phyloP scores from a whole-genome alignment of 140 eudicot genomes.

The Anethum foeniculum region DNA sequence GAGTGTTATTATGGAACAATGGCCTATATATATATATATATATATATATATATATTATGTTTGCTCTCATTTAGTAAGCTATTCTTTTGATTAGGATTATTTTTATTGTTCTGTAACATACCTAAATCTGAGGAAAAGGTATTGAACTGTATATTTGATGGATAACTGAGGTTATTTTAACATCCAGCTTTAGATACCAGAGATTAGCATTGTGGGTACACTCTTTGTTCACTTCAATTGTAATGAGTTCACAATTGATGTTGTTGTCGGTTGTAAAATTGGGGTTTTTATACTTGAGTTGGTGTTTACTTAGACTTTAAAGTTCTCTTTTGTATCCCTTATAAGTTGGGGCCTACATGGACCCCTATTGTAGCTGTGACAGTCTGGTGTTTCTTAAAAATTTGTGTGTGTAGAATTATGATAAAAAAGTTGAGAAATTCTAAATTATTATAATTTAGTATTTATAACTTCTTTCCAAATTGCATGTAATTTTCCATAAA shows the following conservation, averaged over 20 bases:
- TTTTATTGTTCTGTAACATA: neutral
- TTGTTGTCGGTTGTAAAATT: neutral
- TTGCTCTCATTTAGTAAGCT: neutral
- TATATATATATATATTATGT: no score
- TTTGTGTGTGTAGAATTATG: neutral
- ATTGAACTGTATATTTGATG: neutral
- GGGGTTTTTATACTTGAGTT: neutral
- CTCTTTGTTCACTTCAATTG: neutral
- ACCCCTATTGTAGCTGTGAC: no score
- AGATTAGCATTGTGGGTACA: neutral
- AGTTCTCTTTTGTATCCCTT: no score
- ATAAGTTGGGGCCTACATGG: no score
- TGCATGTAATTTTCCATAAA: neutral
- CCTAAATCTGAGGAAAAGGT: neutral
- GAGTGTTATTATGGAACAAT: no score
- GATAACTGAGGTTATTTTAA: neutral
- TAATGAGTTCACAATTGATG: neutral
- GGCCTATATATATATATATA: no score
- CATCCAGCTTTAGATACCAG: neutral
- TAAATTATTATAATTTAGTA: no score
- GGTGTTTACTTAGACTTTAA: neutral
- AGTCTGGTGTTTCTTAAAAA: neutral
- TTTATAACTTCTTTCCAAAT: neutral
- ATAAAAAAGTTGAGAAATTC: neutral
- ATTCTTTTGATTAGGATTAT: neutral